Evolutionary conservation across 2,329 filamentous ascomycete species (phyloP), one percentile per base, ranked within the genome.

Genomic region (Aspergillus sp.): DNA sequence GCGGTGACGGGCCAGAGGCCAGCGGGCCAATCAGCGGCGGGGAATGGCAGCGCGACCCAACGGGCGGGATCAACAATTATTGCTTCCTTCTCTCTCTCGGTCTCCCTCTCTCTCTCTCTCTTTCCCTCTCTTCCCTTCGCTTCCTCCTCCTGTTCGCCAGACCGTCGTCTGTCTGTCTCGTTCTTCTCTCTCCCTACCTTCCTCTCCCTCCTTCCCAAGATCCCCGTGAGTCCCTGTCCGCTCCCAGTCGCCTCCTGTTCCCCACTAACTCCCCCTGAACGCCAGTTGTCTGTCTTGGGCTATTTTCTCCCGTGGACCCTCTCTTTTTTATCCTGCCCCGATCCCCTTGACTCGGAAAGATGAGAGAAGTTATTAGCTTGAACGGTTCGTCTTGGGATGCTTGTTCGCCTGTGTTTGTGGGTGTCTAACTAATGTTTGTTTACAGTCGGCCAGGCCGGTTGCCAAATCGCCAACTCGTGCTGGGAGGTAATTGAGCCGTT

Each of bases 381-480:
- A 95, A 95, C 78, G 88, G 89, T 95, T 78, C 61, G 82, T 52
- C 30, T 40, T 20, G 22, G 33, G n/a, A 28, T 37, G 35, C 34
- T 42, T 24, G 17, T 26, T 29, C 26, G 36, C 16, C 30, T 34
- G 12, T n/a, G 15, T 15, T 16, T 13, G 34, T 30, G 34, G 27
- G 43, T 44, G 57, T 38, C 35, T 41, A 31, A 45, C 46, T 49
- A 42, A 49, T 37, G 34, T 40, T 37, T 31, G 28, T 35, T 29
- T 65, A 45, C 67, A 98, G 91, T 98, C 76, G 91, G 91, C 71
- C 91, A 98, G 79, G 91, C 91, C 66, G 91, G 91, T 82, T 96
- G 91, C 80, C 91, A 98, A 69, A 98, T 98, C 63, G 91, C 89
- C 72, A 98, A 98, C 76, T 91, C 91, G 57, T 96, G 91, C 80